Evolutionary conservation across 768 basidiomycete species (phyloP).

Genomic region (Podaxis carcinomalis): DNA sequence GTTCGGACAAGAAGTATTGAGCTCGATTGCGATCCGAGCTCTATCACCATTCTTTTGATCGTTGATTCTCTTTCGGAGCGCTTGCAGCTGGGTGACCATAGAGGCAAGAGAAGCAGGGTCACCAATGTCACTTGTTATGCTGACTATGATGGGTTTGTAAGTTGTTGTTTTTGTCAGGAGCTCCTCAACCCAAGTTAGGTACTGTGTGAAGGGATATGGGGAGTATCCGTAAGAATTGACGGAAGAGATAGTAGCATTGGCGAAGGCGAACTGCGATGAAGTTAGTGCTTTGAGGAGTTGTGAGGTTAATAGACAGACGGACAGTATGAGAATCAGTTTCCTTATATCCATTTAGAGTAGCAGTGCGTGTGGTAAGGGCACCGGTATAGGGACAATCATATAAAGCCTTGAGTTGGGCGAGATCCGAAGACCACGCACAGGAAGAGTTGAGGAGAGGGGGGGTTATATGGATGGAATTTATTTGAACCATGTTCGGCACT

Average conservation of each 20-base stretch:
- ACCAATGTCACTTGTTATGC: conserved; percentile 46
- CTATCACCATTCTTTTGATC: conserved; percentile 19
- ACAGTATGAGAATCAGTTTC: conserved; percentile 66
- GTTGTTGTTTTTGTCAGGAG: conserved; percentile 29
- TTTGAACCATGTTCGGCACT: conserved; percentile 42
- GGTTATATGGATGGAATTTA: conserved; percentile 50
- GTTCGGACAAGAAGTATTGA: conserved; percentile 87
- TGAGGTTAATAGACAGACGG: conserved; percentile 14
- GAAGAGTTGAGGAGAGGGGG: conserved; percentile 77
- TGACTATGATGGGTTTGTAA: conserved; percentile 66
- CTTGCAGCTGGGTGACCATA: conserved; percentile 61
- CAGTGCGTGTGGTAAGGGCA: conserved; percentile 78
- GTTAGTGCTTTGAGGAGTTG: conserved; percentile 4
- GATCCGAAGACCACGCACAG: conserved; percentile 77
- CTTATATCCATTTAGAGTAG: conserved; percentile 65
- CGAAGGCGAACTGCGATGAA: conserved; percentile 53
- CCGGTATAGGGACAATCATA: conserved; percentile 68
- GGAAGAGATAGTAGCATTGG: conserved; percentile 47
- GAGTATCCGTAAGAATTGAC: conserved; percentile 89
- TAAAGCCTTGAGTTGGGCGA: conserved; percentile 57
- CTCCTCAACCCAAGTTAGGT: conserved; percentile 60
- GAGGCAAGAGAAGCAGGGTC: conserved; percentile 38
- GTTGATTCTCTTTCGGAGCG: conserved; percentile 39
- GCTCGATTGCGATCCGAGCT: conserved; percentile 61
- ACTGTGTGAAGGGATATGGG: conserved; percentile 63